Conservation (phyloP, 345 rosid genomes). For the Rhodamnia argentea region DNA sequence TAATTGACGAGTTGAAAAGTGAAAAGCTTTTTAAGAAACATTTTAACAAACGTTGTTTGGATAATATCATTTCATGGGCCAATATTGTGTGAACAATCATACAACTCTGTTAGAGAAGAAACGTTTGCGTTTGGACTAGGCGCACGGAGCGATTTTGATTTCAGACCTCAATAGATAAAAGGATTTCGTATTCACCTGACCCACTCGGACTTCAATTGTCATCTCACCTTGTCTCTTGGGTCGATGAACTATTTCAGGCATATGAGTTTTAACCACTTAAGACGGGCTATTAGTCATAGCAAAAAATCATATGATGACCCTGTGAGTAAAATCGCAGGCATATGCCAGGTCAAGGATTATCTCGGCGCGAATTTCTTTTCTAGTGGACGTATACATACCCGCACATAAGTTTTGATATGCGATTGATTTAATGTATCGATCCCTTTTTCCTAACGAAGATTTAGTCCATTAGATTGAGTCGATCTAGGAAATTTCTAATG, state of each 20-base stretch:
- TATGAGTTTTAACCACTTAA: neutral
- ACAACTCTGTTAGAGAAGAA: neutral
- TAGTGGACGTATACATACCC: neutral
- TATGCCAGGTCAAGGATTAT: neutral
- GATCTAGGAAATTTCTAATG: too few relatives aligned
- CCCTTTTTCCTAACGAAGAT: neutral
- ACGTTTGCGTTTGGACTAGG: neutral
- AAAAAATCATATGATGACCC: neutral
- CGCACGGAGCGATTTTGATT: neutral
- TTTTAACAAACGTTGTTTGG: neutral
- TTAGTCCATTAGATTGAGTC: neutral
- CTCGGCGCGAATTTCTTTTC: neutral
- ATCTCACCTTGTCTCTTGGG: neutral
- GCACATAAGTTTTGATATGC: neutral
- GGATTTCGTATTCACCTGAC: neutral
- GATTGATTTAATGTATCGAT: neutral
- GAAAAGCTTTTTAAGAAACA: neutral
- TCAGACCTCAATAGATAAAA: neutral
- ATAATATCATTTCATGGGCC: neutral
- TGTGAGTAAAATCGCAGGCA: neutral
- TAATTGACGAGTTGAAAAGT: neutral
- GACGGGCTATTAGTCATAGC: neutral
- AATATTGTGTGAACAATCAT: neutral
- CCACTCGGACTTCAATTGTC: neutral
- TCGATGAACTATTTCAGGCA: neutral